Evolutionary conservation across 23 red algal species (phyloP).

Genomic region (Gracilaria domingensis): DNA sequence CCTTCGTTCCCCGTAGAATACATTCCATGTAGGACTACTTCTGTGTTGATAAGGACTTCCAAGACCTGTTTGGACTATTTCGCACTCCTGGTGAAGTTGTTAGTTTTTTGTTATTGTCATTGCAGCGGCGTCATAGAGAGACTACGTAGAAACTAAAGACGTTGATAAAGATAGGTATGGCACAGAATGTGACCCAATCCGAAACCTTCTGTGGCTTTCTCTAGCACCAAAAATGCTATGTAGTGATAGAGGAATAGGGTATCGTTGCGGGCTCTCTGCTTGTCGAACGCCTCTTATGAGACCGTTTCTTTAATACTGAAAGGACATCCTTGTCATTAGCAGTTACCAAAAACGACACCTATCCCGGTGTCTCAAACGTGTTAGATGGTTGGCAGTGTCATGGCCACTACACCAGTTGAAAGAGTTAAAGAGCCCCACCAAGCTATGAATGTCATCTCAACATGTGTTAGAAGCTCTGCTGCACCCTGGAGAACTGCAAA

Average conservation of each 20-base stretch:
- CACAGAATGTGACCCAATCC: no score
- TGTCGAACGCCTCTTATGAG: background rate
- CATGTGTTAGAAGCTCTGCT: background rate
- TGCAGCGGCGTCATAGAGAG: no score
- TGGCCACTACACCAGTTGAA: background rate
- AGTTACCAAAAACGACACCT: background rate
- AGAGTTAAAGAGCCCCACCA: conserved; percentile 28
- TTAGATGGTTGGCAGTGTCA: background rate
- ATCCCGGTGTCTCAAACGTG: background rate
- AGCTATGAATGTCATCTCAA: background rate
- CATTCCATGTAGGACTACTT: conserved; percentile 27
- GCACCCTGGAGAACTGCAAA: background rate
- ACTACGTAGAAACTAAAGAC: no score
- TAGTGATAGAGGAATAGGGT: background rate
- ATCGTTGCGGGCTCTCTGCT: background rate
- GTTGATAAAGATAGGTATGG: no score
- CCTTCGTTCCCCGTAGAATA: conserved; percentile 49
- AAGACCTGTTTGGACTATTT: background rate
- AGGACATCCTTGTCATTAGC: background rate
- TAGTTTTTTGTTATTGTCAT: no score
- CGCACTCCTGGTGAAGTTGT: background rate
- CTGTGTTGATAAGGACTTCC: background rate
- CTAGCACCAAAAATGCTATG: background rate
- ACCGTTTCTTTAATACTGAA: background rate
- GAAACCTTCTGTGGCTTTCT: background rate